A percentile compares a stretch with the other conserved stretches of the same genome.
Conservation (phyloP, 805 yeast genomes). For the Vanderwaltozyma polyspora region DNA sequence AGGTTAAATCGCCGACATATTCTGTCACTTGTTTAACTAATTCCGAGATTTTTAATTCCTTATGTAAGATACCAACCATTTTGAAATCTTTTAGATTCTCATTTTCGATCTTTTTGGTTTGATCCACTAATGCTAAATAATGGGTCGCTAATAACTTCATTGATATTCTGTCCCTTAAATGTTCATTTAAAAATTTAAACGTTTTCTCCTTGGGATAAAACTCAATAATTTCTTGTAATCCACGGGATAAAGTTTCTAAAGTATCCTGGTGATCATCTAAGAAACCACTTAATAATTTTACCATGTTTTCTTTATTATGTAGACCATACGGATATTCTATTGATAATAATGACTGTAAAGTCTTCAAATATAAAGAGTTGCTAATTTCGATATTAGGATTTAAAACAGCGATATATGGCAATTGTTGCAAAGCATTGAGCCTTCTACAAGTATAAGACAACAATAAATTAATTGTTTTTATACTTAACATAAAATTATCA, state of each 20-base stretch:
- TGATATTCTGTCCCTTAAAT: slow-evolving; percentile 72
- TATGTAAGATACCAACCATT: slow-evolving; percentile 57
- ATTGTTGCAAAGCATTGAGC: slow-evolving; percentile 51
- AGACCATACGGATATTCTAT: slow-evolving; percentile 35
- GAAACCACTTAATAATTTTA: slow-evolving; percentile 43
- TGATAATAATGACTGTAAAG: slow-evolving; percentile 43
- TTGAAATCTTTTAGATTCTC: slow-evolving; percentile 5
- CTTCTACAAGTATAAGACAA: slow-evolving; percentile 60
- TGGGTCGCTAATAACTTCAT: slow-evolving; percentile 83
- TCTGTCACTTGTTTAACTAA: slow-evolving; percentile 55
- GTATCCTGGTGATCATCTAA: slow-evolving; percentile 77
- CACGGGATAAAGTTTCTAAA: slow-evolving; percentile 68
- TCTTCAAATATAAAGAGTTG: slow-evolving; percentile 59
- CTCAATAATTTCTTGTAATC: slow-evolving; percentile 40
- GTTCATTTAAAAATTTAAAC: slow-evolving; percentile 57
- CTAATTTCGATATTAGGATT: slow-evolving; percentile 80
- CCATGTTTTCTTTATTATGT: slow-evolving; percentile 45
- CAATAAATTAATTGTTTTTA: slow-evolving; percentile 45
- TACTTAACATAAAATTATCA: slow-evolving; percentile 31
- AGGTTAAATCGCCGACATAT: slow-evolving; percentile 72
- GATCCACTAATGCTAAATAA: slow-evolving; percentile 53
- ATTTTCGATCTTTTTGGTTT: not conserved
- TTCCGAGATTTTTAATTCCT: slow-evolving; percentile 49
- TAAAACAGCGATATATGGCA: slow-evolving; percentile 76
- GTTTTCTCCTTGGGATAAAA: slow-evolving; percentile 37